phyloP scores from a whole-genome alignment of 2,329 filamentous ascomycete genomes.

The Chaetomiaceae sp. region DNA sequence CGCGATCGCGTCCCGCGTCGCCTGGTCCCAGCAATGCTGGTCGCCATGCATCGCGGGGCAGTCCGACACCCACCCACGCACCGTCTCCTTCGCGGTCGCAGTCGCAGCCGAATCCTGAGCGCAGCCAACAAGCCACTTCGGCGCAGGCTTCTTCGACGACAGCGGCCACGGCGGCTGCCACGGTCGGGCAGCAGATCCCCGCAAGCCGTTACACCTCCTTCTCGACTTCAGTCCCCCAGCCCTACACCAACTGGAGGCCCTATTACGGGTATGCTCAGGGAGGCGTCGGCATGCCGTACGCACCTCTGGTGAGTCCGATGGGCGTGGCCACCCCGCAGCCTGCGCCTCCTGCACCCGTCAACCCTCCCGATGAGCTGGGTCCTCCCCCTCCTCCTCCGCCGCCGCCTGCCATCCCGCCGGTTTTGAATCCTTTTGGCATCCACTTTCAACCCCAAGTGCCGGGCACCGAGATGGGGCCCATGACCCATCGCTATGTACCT shows the following conservation, averaged over 20 bases:
- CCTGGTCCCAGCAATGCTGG: background rate
- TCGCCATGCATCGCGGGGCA: background rate
- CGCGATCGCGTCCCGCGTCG: background rate
- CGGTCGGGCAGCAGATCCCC: background rate
- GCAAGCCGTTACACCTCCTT: background rate
- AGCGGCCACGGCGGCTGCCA: background rate
- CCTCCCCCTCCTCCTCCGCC: slow-evolving; percentile 11
- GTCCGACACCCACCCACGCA: background rate
- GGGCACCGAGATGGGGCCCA: slow-evolving; percentile 52
- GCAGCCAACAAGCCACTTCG: background rate
- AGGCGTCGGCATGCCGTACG: background rate
- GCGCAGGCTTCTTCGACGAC: background rate
- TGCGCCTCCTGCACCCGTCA: background rate
- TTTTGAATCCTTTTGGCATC: slow-evolving; percentile 31
- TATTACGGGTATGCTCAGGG: background rate
- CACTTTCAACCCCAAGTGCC: slow-evolving; percentile 57
- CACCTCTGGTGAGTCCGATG: background rate
- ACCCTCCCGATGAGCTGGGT: slow-evolving; percentile 11
- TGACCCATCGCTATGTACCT: slow-evolving; percentile 51
- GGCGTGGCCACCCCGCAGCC: background rate
- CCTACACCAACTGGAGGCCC: background rate
- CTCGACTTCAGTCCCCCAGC: background rate
- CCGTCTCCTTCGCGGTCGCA: background rate
- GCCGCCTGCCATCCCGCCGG: slow-evolving; percentile 6
- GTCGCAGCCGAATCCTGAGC: background rate